A percentile compares a stretch with the other conserved stretches of the same genome.
These are phyloP conservation scores for Pittosporum tobira DNA, from an alignment of 129 eudicot species.

Conservation along the genomic window DNA sequence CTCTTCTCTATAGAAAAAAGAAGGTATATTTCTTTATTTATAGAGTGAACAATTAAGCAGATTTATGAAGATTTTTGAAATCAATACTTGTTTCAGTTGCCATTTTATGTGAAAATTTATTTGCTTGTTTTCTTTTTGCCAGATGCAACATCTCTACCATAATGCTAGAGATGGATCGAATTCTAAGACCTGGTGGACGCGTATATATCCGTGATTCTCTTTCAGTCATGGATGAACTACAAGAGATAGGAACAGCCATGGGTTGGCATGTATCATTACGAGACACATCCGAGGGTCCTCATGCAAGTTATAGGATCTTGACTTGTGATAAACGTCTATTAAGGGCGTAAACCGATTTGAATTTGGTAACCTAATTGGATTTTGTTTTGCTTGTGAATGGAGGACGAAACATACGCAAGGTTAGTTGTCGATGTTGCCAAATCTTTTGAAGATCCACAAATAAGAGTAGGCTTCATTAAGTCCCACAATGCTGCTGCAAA, in stretches of 20 bases:
- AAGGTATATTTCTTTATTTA: conserved; percentile 51
- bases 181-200: conserved; percentile 90
- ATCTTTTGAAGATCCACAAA: too few species aligned
- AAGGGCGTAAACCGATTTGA: too few species aligned
- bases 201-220: conserved; percentile 79
- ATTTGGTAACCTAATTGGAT: too few species aligned
- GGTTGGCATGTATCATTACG: conserved; percentile 75
- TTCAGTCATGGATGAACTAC: conserved; percentile 69
- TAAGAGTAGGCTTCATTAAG: too few species aligned
- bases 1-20: conserved; percentile 75
- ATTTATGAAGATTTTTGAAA: too few species aligned
- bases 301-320: conserved; percentile 78
- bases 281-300: conserved; percentile 92
- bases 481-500: too few species aligned
- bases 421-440: too few species aligned
- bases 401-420: too few species aligned
- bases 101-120: neutral
- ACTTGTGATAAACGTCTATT: conserved; percentile 49
- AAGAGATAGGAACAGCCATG: conserved; percentile 65
- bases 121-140: conserved; percentile 3
- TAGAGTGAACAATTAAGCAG: too few species aligned
- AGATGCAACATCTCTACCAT: conserved; percentile 81
- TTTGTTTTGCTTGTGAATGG: too few species aligned
- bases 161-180: conserved; percentile 96
- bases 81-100: neutral